Base-by-base conservation (phyloP, 352 stramenopile species). In the Globisporangium apiculatum region DNA sequence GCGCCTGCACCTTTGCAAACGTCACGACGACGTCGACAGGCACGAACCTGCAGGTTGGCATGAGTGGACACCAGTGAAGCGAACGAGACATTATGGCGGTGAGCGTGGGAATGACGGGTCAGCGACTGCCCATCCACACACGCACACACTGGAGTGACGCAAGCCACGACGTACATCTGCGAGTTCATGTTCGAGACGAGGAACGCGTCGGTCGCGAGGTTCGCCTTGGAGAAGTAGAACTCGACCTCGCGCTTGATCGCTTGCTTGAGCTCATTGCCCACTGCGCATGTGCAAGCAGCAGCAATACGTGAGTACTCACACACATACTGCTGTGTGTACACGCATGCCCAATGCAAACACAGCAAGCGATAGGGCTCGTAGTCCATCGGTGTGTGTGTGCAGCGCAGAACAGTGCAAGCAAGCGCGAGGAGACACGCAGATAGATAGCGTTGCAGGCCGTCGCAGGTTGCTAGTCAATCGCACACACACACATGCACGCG, bases 151-250 rank as follows among this genome's bases (percentile, higher is more conserved):
- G 24, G 24, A 31, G 24, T 31, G 24, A 31, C 24, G 24, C 24
- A 31, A 31, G 1, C 2, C 2, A 31, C 18, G 11, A 68, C 71
- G 60, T 68, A 93, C 86, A 94, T 92, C 67, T 93, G 84, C 61
- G 83, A 89, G 70, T 94, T 89, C 86, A 95, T 95, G 56, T 95
- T 83, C 56, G 83, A 91, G 18, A 95, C 84, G 48, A 95, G 75
- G 69, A 87, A 95, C 52, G 82, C 77, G 57, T 95, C 86, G 55
- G 87, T 95, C 52, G 79, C 72, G 18, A 97, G 61, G 58, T 97
- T 97, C 58, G 71, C 68, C 48, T 78, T 83, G 41, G 87, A 96
- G 60, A 97, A 96, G 73, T 97, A 97, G 71, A 96, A 97, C 67
- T 96, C 89, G 48, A 97, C 80, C 64, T 97, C 87, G 63, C 71